A percentile compares a stretch with the other conserved stretches of the same genome.
Evolutionary conservation across 1,139 yeast genomes (phyloP).

Genomic region (Pichia sp.): DNA sequence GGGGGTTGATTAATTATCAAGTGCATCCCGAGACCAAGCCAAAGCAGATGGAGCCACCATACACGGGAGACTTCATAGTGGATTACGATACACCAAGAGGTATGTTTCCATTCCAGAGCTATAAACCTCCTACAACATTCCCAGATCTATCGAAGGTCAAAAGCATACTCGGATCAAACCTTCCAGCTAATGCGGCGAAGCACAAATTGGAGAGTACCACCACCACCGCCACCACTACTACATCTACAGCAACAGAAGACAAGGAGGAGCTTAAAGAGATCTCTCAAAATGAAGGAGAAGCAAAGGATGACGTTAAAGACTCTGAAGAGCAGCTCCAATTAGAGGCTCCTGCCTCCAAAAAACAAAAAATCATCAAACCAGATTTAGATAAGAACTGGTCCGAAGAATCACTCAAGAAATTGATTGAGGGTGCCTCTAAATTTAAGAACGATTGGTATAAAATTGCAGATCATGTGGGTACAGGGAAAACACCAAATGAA

Average conservation of each 20-base stretch:
- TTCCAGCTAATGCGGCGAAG: not conserved
- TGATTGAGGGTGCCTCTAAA: conserved; percentile 57
- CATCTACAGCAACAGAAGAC: not conserved
- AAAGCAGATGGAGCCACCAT: conserved; percentile 63
- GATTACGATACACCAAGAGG: conserved; percentile 92
- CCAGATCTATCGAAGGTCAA: conserved; percentile 54
- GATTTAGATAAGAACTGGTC: conserved; percentile 54
- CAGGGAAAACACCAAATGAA: conserved; percentile 65
- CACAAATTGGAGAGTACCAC: not conserved
- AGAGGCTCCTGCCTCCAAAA: conserved; percentile 29
- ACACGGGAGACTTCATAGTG: conserved; percentile 60
- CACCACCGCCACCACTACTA: not conserved
- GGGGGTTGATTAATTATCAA: conserved; percentile 97
- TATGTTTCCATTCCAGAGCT: conserved; percentile 84
- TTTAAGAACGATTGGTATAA: conserved; percentile 68
- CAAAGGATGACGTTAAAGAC: conserved; percentile 6
- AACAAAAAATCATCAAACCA: conserved; percentile 34
- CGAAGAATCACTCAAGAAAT: conserved; percentile 46
- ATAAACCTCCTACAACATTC: conserved; percentile 46
- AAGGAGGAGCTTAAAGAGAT: not conserved
- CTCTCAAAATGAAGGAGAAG: not conserved
- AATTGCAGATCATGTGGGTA: conserved; percentile 56
- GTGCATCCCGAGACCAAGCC: conserved; percentile 67
- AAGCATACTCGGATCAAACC: conserved; percentile 31
- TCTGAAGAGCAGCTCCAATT: not conserved